These are phyloP conservation scores for Linanthus parryae DNA, from an alignment of 148 eudicot species.

Conservation along the genomic window DNA sequence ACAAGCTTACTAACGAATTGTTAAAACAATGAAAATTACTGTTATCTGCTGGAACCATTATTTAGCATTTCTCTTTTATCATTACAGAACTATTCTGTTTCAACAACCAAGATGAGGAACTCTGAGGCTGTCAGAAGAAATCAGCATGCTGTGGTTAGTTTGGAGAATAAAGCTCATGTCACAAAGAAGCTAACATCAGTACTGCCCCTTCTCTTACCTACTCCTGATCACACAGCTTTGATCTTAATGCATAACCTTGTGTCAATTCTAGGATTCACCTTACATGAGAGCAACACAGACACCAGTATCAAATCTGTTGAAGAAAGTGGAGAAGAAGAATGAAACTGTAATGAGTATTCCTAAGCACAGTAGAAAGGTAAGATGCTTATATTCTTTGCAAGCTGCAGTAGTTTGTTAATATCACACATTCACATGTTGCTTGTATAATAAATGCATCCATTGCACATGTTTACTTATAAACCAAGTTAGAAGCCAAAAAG, in stretches of 20 bases:
- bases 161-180: slow-evolving; percentile 28
- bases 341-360: slow-evolving; percentile 57
- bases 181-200: slow-evolving; percentile 10
- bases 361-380: slow-evolving; percentile 84
- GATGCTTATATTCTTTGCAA: slow-evolving; percentile 8
- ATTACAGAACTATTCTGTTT: slow-evolving; percentile 49
- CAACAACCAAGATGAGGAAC: slow-evolving; percentile 41
- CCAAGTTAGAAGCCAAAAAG: not conserved
- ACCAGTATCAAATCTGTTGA: slow-evolving; percentile 68
- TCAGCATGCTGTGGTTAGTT: slow-evolving; percentile 29
- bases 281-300: slow-evolving; percentile 40
- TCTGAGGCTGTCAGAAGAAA: slow-evolving; percentile 31
- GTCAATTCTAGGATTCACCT: slow-evolving; percentile 39
- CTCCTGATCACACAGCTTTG: not conserved
- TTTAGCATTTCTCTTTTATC: not conserved
- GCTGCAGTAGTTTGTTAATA: slow-evolving; percentile 1
- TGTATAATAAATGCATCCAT: not conserved
- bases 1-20: too few relatives aligned
- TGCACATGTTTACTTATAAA: slow-evolving; percentile 5
- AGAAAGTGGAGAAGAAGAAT: slow-evolving; percentile 63
- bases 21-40: too few relatives aligned
- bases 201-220: not conserved
- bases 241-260: slow-evolving; percentile 6
- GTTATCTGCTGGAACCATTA: too few relatives aligned
- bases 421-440: not conserved